phyloP scores from a whole-genome alignment of 495 filamentous ascomycete species.

The Podospora appendiculata region DNA sequence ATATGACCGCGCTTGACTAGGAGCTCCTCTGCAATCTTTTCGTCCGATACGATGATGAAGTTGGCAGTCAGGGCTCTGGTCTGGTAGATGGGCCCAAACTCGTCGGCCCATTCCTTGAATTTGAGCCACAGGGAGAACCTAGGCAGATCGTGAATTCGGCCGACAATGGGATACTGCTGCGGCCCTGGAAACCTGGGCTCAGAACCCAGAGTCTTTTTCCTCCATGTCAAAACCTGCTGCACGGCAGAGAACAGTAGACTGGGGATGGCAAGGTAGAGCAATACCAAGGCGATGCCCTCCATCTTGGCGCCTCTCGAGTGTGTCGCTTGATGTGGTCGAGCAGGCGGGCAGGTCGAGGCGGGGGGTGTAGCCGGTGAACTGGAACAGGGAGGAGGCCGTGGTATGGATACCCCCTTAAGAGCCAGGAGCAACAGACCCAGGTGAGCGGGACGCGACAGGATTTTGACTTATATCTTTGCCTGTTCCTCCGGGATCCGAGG shows the following conservation, averaged over 20 bases:
- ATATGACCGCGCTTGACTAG: conserved; percentile 46
- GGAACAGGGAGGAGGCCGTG: neutral
- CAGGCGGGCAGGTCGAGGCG: neutral
- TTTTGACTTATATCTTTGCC: conserved; percentile 9
- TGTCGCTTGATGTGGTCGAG: neutral
- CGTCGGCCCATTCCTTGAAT: conserved; percentile 50
- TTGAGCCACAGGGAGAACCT: conserved; percentile 45
- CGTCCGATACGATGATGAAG: conserved; percentile 48
- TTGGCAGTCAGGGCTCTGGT: conserved; percentile 38
- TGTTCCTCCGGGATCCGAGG: conserved; percentile 13
- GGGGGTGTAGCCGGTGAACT: neutral
- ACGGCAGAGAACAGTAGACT: conserved; percentile 34
- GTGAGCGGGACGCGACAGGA: conserved; percentile 6
- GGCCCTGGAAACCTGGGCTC: conserved; percentile 33
- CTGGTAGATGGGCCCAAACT: conserved; percentile 48
- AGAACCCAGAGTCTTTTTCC: conserved; percentile 11
- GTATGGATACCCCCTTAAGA: conserved; percentile 1
- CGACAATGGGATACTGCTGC: conserved; percentile 39
- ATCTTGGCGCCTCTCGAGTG: conserved; percentile 8
- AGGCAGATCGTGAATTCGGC: conserved; percentile 42
- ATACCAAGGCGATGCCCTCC: conserved; percentile 23
- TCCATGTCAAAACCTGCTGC: conserved; percentile 31
- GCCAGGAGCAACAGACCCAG: conserved; percentile 6
- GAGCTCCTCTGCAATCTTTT: conserved; percentile 49
- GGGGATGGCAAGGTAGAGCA: conserved; percentile 38